A percentile compares a stretch with the other conserved stretches of the same genome.
Evolutionary conservation across 257 asterid genomes (phyloP).

Genomic region (Ilex asprella): DNA sequence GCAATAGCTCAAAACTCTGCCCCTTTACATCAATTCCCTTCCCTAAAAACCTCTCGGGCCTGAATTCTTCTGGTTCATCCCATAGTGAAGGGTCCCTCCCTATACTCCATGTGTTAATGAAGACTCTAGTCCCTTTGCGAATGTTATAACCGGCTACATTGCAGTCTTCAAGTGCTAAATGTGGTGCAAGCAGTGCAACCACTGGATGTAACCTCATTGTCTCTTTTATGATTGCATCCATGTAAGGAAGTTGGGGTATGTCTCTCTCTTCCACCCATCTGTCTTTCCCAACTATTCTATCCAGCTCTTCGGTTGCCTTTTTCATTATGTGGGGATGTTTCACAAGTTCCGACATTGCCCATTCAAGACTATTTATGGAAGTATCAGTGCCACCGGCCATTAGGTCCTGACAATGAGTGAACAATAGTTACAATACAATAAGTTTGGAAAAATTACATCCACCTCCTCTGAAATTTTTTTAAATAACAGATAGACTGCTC

Average conservation of each 20-base stretch:
- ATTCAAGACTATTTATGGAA: neutral
- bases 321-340: neutral
- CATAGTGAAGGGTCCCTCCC: neutral
- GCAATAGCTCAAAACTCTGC: neutral
- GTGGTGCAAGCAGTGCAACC: neutral
- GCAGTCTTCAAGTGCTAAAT: neutral
- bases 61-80: conserved; percentile 1
- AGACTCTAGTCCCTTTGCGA: neutral
- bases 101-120: neutral
- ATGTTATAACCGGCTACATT: neutral
- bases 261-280: conserved; percentile 1
- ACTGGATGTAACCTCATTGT: neutral
- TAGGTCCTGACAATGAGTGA: neutral
- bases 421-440: too few relatives aligned
- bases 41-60: conserved; percentile 1
- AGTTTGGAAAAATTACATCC: neutral
- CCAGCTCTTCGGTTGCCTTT: neutral
- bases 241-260: neutral
- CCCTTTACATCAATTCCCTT: neutral
- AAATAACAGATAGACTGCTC: too few relatives aligned
- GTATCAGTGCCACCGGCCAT: neutral
- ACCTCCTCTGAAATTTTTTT: too few relatives aligned
- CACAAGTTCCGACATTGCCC: neutral
- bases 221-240: neutral
- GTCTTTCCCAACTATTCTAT: neutral